Base-by-base conservation (phyloP, 73 alveolate genomes). In the Blepharisma stoltei region DNA sequence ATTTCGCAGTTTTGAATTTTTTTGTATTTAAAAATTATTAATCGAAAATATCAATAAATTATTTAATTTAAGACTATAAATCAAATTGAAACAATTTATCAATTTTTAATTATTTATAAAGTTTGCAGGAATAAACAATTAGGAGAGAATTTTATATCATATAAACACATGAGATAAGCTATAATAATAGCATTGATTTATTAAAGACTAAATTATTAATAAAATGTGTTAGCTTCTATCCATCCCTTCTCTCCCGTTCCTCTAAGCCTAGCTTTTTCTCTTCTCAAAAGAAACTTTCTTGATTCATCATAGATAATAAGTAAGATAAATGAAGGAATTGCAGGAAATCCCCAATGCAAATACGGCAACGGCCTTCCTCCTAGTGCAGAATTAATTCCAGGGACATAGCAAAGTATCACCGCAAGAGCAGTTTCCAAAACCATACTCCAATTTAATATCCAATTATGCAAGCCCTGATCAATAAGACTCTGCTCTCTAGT, bases 401-500 rank as follows among this genome's bases (percentile, higher is more conserved):
- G 47, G 14, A 77, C 80, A 70, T 81, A 81, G 49, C 54, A 38
- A 32, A 81, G 9, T 2, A 81, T 5, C 14, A 48, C 44, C 6
- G 50, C 71, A 11, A 81, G 21, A 38, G 78, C 76, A n/a, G 68
- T 55, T 25, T 81, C 89, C 44, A 78, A 46, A 7, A 53, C 41
- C 41, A 32, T 32, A 3, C 41, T 32, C 3, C 41, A 50, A 11
- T 21, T 14, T 18, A 67, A n/a, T 6, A 78, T 41, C 23, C n/a
- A 5, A 47, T 83, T 83, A n/a, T 25, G 14, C 27, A 84, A 11
- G 5, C 85, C 85, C 6, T 84, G 80, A 32, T 84, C 76, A 43
- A 70, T 7, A 20, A 84, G 7, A 37, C 85, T 68, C 6, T 46
- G 43, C 9, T 23, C 37, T 68, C 88, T 85, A 14, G 97, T 92